These are phyloP conservation scores for Stemphylium vesicarium DNA, from an alignment of 2,329 filamentous ascomycete genomes.

Conservation along the genomic window DNA sequence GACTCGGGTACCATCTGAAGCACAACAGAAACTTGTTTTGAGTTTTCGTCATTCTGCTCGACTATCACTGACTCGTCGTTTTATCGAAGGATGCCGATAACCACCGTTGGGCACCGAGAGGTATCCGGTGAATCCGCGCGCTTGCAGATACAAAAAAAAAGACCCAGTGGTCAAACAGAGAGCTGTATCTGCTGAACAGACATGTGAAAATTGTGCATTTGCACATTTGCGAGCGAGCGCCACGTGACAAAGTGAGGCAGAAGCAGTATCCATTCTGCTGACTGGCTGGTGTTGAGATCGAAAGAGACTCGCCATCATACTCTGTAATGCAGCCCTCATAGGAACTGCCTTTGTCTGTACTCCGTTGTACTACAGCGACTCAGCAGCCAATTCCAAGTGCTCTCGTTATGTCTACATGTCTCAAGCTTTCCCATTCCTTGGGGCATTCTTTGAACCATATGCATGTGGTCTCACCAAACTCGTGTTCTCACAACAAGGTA, in stretches of 20 bases:
- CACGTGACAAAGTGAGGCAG: not conserved
- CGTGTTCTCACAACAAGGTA: too few species aligned
- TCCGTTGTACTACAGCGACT: too few species aligned
- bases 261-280: not conserved
- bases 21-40: conserved; percentile 9
- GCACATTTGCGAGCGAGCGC: not conserved
- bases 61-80: conserved; percentile 10
- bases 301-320: too few species aligned
- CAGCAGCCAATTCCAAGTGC: too few species aligned
- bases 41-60: conserved; percentile 4
- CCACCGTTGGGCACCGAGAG: not conserved
- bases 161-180: not conserved
- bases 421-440: too few species aligned
- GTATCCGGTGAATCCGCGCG: not conserved
- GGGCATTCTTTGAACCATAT: too few species aligned
- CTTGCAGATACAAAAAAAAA: not conserved
- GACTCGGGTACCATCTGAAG: not conserved
- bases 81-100: not conserved
- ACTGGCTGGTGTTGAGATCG: not conserved
- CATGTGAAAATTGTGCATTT: not conserved
- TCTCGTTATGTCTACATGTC: too few species aligned
- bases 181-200: not conserved
- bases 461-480: too few species aligned
- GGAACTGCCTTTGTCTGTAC: not conserved
- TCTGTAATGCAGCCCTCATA: not conserved